phyloP scores from a whole-genome alignment of 768 basidiomycete genomes.

The Pilatotrama ljubarskyi region DNA sequence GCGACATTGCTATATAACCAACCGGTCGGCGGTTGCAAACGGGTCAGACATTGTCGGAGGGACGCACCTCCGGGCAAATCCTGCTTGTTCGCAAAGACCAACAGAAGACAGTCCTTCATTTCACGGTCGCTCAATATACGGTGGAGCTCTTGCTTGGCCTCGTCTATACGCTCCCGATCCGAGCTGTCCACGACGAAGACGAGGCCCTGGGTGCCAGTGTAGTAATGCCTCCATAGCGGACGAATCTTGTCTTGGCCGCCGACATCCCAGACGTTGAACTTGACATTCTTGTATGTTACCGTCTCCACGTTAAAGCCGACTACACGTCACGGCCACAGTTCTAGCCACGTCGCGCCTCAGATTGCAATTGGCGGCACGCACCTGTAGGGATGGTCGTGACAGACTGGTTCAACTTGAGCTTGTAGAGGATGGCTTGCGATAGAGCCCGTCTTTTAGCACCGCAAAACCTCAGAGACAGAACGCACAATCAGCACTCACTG shows the following conservation, averaged over 20 bases:
- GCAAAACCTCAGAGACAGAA: background rate
- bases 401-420: slow-evolving; percentile 97
- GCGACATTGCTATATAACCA: slow-evolving; percentile 82
- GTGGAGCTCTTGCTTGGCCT: slow-evolving; percentile 94
- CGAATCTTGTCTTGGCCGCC: slow-evolving; percentile 99
- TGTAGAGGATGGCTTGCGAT: slow-evolving; percentile 89
- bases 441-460: slow-evolving; percentile 9
- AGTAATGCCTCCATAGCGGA: slow-evolving; percentile 98
- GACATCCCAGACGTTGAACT: slow-evolving; percentile 95
- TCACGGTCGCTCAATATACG: slow-evolving; percentile 95
- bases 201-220: slow-evolving; percentile 97
- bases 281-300: slow-evolving; percentile 98
- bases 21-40: background rate
- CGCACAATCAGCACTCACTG: slow-evolving; percentile 55
- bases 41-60: background rate
- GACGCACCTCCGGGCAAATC: slow-evolving; percentile 91
- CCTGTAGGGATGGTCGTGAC: slow-evolving; percentile 98
- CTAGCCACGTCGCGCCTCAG: background rate
- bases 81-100: slow-evolving; percentile 99
- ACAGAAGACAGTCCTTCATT: slow-evolving; percentile 95
- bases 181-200: slow-evolving; percentile 98
- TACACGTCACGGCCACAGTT: slow-evolving; percentile 30
- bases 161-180: slow-evolving; percentile 93
- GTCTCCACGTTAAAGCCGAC: slow-evolving; percentile 99
- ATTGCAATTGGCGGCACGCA: slow-evolving; percentile 35